Conservation (phyloP, 495 filamentous ascomycete species). For the Penicillium subrubescens region DNA sequence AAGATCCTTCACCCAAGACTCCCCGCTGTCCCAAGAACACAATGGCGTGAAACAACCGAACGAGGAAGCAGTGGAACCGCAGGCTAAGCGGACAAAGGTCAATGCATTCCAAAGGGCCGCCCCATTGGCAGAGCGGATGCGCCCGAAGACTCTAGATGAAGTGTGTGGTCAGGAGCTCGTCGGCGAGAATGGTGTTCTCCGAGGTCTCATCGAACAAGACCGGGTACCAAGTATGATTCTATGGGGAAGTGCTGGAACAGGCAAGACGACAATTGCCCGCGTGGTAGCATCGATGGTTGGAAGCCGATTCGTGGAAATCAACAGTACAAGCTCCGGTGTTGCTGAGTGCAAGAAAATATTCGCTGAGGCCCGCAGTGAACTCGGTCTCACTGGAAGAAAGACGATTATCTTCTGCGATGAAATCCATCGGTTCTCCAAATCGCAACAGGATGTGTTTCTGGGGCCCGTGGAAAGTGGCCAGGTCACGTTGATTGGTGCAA, state of each 20-base stretch:
- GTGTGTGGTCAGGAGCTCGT: constrained; percentile 92
- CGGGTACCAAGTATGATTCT: constrained; percentile 92
- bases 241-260: constrained; percentile 90
- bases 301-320: constrained; percentile 91
- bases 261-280: constrained; percentile 96
- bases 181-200: constrained; percentile 77
- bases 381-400: constrained; percentile 78
- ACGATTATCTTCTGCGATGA: constrained; percentile 99
- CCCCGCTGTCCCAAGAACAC: constrained; percentile 22
- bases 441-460: constrained; percentile 93
- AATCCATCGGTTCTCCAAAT: constrained; percentile 91
- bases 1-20: constrained; percentile 33
- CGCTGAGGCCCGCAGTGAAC: constrained; percentile 77
- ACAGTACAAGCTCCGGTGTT: constrained; percentile 89
- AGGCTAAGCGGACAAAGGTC: constrained; percentile 62
- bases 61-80: constrained; percentile 31
- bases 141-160: constrained; percentile 79
- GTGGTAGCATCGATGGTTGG: constrained; percentile 82
- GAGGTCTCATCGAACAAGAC: constrained; percentile 86
- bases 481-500: constrained; percentile 90
- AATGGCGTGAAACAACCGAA: constrained; percentile 18
- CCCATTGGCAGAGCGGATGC: constrained; percentile 92
- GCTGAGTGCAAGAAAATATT: constrained; percentile 96
- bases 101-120: constrained; percentile 66
- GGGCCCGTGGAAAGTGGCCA: constrained; percentile 90